Evolutionary conservation across 768 basidiomycete species (phyloP).

Genomic region (Tulasnella sp.): DNA sequence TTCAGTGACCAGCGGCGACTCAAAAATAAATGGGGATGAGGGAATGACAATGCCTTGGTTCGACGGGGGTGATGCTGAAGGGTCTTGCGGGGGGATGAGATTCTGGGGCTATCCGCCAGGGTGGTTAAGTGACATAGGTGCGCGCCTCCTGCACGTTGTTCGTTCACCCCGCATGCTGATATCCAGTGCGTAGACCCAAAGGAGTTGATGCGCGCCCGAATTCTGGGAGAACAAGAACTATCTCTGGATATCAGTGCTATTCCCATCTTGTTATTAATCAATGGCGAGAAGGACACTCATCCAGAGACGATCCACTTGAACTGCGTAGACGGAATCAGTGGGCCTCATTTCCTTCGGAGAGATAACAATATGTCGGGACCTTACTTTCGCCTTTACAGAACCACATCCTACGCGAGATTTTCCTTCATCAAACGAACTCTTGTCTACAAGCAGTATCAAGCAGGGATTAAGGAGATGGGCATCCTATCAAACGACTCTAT

Average conservation of each 20-base stretch:
- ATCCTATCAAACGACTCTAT: conserved; percentile 6
- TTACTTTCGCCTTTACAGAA: background rate
- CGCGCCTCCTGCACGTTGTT: background rate
- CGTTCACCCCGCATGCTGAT: background rate
- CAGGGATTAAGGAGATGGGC: background rate
- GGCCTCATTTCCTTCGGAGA: no score
- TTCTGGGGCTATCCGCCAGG: conserved; percentile 72
- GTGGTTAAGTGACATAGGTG: conserved; percentile 36
- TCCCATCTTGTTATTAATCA: background rate
- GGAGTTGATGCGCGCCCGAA: conserved; percentile 37
- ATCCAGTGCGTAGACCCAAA: conserved; percentile 39
- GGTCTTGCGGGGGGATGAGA: conserved; percentile 38
- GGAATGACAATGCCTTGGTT: conserved; percentile 36
- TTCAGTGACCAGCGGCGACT: conserved; percentile 22
- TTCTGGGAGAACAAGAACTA: conserved; percentile 34
- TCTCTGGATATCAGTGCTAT: background rate
- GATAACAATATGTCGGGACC: no score
- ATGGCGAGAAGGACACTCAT: background rate
- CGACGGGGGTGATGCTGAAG: conserved; percentile 19
- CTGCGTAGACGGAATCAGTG: background rate
- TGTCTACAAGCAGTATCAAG: no score
- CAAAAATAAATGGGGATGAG: conserved; percentile 25
- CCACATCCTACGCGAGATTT: background rate
- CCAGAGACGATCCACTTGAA: background rate
- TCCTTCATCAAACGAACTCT: background rate